Base-by-base conservation (phyloP, 352 stramenopile genomes). In the Phytophthora aleatoria region DNA sequence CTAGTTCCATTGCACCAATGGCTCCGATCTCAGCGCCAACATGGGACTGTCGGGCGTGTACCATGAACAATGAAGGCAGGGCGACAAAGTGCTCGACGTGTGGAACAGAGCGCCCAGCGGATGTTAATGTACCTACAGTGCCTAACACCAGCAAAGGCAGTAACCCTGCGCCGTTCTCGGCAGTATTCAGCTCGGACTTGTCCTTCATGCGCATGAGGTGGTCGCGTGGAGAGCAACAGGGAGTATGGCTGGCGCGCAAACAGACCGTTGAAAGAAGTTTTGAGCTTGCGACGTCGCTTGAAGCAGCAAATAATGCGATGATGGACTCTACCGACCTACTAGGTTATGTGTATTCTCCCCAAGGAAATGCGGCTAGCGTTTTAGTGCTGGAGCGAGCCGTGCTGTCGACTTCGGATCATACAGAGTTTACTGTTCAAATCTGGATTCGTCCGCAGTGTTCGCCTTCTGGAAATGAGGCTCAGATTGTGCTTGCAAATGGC, bases 181-280 rank as follows among this genome's bases (percentile, higher is more conserved):
- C 82, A 2, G 66, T 77, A 3, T 87, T 92, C 28, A 71, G 85
- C 48, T 61, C 71, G 44, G 83, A 61, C 39, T 69, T 81, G 47
- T 84, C 75, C 2, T 93, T 96, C 61, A 90, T 95, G 85, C 74
- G 85, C 9, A 67, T 96, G 43, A 78, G 65, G 33, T 96, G 88
- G 88, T 92, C 85, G 20, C 83, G 88, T 26, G 88, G 88, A 0
- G 88, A 96, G 38, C 81, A 95, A 48, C 78, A 88, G 36, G 88
- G 88, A 30, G 81, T 92, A 3, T 96, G 88, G 88, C 57, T 96
- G 15, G 88, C 88, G 3, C 73, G 67, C 24, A 77, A 79, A 68
- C 61, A 87, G 52, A 31, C 28, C 11, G 38, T 77, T 4, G 48
- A 64, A 31, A 54, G 26, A 27, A 33, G 12, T 31, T 91, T 90